These are phyloP conservation scores for Chrysopogon serrulatus DNA, from an alignment of 176 grass and related monocot genomes.

Conservation along the genomic window DNA sequence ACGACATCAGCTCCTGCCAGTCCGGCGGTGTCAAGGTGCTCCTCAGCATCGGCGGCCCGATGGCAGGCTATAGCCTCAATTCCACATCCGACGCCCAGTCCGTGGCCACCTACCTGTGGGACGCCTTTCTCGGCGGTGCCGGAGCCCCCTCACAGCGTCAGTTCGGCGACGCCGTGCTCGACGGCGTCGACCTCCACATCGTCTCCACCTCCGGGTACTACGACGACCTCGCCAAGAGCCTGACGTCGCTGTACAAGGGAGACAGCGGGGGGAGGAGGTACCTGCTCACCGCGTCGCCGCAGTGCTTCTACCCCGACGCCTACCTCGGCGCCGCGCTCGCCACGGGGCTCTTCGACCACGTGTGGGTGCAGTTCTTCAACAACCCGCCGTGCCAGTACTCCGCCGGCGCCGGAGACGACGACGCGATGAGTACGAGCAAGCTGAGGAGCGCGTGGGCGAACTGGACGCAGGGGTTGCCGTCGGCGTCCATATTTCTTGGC, in stretches of 20 bases:
- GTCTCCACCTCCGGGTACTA: neutral
- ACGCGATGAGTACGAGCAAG: neutral
- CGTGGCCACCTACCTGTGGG: slow-evolving; percentile 47
- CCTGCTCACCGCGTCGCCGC: slow-evolving; percentile 21
- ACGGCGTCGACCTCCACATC: slow-evolving; percentile 46
- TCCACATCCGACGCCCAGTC: neutral
- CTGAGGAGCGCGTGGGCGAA: slow-evolving; percentile 8
- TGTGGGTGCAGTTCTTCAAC: slow-evolving; percentile 60
- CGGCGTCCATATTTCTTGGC: slow-evolving; percentile 20
- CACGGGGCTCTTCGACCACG: slow-evolving; percentile 37
- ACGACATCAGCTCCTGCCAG: slow-evolving; percentile 32
- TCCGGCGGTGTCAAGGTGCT: slow-evolving; percentile 36
- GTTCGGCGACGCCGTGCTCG: too few species aligned
- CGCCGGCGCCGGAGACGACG: too few species aligned
- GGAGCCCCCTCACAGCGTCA: neutral
- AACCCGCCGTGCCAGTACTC: slow-evolving; percentile 16
- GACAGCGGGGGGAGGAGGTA: neutral
- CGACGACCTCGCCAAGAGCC: neutral
- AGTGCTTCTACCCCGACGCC: slow-evolving; percentile 35
- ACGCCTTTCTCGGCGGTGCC: slow-evolving; percentile 32
- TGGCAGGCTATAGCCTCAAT: neutral
- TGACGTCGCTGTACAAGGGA: neutral
- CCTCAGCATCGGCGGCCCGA: slow-evolving; percentile 32
- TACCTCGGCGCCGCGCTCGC: slow-evolving; percentile 1
- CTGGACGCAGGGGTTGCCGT: neutral